Conservation (phyloP, 2,329 filamentous ascomycete genomes). For the Alternaria metachromatica region DNA sequence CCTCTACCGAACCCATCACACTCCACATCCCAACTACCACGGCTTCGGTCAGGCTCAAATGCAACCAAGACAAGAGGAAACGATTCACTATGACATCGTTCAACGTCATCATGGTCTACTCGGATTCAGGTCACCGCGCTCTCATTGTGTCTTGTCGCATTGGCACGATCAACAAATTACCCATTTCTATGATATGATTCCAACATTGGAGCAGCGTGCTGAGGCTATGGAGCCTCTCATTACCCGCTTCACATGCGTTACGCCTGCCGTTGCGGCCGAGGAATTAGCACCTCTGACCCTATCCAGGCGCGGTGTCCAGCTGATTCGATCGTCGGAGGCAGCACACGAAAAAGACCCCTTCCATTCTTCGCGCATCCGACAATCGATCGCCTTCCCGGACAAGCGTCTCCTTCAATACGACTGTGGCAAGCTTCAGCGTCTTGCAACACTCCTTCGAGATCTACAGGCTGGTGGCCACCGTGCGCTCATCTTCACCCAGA, state of each 20-base stretch:
- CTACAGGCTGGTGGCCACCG: slow-evolving; percentile 90
- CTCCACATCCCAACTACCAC: slow-evolving; percentile 15
- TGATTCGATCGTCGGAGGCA: slow-evolving; percentile 63
- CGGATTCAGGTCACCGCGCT: slow-evolving; percentile 40
- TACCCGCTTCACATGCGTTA: slow-evolving; percentile 89
- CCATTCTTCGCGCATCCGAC: slow-evolving; percentile 89
- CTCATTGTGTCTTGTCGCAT: slow-evolving; percentile 49
- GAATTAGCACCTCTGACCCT: slow-evolving; percentile 74
- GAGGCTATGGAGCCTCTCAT: slow-evolving; percentile 75
- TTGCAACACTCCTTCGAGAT: slow-evolving; percentile 84
- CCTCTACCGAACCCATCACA: slow-evolving; percentile 15
- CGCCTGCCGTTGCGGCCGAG: slow-evolving; percentile 83
- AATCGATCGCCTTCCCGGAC: slow-evolving; percentile 96
- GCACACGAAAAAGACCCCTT: slow-evolving; percentile 75
- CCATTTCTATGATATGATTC: slow-evolving; percentile 70
- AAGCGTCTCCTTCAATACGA: slow-evolving; percentile 96
- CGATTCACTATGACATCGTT: slow-evolving; percentile 53
- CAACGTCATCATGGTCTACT: slow-evolving; percentile 33
- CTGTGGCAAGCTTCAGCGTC: slow-evolving; percentile 91
- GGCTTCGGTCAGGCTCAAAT: slow-evolving; percentile 33
- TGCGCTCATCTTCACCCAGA: slow-evolving; percentile 97
- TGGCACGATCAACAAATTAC: slow-evolving; percentile 78
- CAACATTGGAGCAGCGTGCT: slow-evolving; percentile 75
- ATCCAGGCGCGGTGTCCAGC: slow-evolving; percentile 62
- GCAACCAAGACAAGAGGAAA: slow-evolving; percentile 18